Base-by-base conservation (phyloP, 225 moss, liverwort and hornwort species). In the Anthoceros angustus region DNA sequence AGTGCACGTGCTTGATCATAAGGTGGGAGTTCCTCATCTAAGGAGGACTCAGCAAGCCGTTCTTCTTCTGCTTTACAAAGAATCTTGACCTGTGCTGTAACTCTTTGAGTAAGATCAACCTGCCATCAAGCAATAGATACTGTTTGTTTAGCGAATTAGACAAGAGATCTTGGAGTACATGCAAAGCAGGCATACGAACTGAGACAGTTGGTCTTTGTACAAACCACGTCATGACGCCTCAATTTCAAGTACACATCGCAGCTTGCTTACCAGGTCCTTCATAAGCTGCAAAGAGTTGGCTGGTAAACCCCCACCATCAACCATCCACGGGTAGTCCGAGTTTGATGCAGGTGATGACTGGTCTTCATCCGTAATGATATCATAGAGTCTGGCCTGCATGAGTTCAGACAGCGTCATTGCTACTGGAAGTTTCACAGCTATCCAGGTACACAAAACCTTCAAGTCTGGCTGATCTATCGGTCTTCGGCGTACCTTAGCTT, bases 1-100 rank as follows among this genome's bases (percentile, higher is more conserved):
- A 98, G 77, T 62, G 98, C 98, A 66, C 88, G 92, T 43, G 98
- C 98, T 74, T 98, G 98, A 70, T 98, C 98, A 63, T 98, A 98
- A 64, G 92, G 92, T 67, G 92, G 98, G 75, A 92, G 76, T 62
- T 86, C 95, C 69, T 87, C 92, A 74, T 92, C 80, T 8, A 82
- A 79, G 63, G 83, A 73, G 38, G 72, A 77, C 38, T 88, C 83
- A 77, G 77, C 85, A 32, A 90, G 80, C 11, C 64, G 62, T 62
- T 78, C 55, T 50, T 50, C 49, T 55, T 55, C 55, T 15, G 55
- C 55, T 55, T 55, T 55, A 55, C 55, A 55, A 15, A 55, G 55
- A 18, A 23, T 55, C n/a, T 98, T 98, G 42, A 98, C 98, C 81
- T 98, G 98, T 64, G 84, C 71, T 55, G 98, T 98, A 42, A 92